Evolutionary conservation across 306 rosid species (phyloP).

Genomic region (Trifolium subterraneum): DNA sequence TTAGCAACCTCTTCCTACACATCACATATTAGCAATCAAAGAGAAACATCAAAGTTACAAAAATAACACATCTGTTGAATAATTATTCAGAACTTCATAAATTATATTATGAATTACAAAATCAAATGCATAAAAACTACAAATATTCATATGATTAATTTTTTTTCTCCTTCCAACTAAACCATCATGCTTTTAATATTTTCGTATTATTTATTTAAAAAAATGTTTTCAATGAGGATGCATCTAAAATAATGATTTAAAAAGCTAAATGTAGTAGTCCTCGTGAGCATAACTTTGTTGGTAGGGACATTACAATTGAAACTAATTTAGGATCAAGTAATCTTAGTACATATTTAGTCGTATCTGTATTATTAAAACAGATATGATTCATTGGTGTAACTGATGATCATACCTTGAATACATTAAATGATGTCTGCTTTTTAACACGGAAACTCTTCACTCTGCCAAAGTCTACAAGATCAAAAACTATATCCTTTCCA

Average conservation of each 20-base stretch:
- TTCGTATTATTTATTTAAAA: neutral
- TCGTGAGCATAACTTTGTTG: too few species aligned
- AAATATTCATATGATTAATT: neutral
- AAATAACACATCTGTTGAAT: neutral
- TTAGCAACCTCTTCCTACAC: slow-evolving; percentile 1
- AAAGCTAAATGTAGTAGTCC: too few species aligned
- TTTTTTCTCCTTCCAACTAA: neutral
- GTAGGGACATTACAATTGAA: too few species aligned
- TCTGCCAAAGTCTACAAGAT: neutral
- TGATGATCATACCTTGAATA: too few species aligned
- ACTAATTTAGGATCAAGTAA: too few species aligned
- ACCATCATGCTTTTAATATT: neutral
- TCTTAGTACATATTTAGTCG: too few species aligned
- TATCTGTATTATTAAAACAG: too few species aligned
- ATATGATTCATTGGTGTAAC: too few species aligned
- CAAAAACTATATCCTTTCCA: neutral
- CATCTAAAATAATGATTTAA: too few species aligned
- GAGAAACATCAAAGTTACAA: neutral
- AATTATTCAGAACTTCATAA: neutral
- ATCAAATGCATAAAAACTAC: neutral
- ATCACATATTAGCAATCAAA: neutral
- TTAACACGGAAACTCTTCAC: neutral
- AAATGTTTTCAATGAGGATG: neutral
- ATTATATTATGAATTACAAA: neutral
- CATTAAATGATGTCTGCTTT: too few species aligned